Conservation (phyloP, 2,329 filamentous ascomycete species). For the Arachnomyces sp. region DNA sequence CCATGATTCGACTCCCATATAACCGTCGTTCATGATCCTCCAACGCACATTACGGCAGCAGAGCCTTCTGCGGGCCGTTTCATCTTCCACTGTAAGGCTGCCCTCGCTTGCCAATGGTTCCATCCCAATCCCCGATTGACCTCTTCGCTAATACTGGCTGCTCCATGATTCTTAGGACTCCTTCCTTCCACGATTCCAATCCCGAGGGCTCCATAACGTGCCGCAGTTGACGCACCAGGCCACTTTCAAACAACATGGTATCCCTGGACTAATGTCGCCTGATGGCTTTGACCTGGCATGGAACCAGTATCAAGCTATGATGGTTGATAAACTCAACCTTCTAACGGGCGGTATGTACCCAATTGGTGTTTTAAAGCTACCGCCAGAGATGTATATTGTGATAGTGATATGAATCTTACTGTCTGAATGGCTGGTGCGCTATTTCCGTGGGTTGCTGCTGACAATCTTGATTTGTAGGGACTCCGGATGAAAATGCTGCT, state of each 20-base stretch:
- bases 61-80: slow-evolving; percentile 34
- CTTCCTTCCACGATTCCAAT: slow-evolving; percentile 30
- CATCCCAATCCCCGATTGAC: slow-evolving; percentile 7
- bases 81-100: slow-evolving; percentile 27
- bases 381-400: background rate
- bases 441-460: background rate
- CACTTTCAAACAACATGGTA: slow-evolving; percentile 43
- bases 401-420: too few species aligned
- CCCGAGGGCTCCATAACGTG: slow-evolving; percentile 36
- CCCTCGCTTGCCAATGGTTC: too few species aligned
- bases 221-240: slow-evolving; percentile 43
- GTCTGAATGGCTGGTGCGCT: background rate
- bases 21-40: slow-evolving; percentile 30
- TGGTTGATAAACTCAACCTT: slow-evolving; percentile 69
- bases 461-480: slow-evolving; percentile 44
- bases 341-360: slow-evolving; percentile 57
- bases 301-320: slow-evolving; percentile 68
- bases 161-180: slow-evolving; percentile 19
- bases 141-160: slow-evolving; percentile 12
- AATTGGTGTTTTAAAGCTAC: slow-evolving; percentile 11
- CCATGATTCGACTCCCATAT: slow-evolving; percentile 13
- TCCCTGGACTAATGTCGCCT: slow-evolving; percentile 64
- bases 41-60: slow-evolving; percentile 37
- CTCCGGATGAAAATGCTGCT: slow-evolving; percentile 53
- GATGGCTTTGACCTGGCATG: slow-evolving; percentile 70